phyloP scores from a whole-genome alignment of 768 basidiomycete genomes.

The Lenzites betulinus region DNA sequence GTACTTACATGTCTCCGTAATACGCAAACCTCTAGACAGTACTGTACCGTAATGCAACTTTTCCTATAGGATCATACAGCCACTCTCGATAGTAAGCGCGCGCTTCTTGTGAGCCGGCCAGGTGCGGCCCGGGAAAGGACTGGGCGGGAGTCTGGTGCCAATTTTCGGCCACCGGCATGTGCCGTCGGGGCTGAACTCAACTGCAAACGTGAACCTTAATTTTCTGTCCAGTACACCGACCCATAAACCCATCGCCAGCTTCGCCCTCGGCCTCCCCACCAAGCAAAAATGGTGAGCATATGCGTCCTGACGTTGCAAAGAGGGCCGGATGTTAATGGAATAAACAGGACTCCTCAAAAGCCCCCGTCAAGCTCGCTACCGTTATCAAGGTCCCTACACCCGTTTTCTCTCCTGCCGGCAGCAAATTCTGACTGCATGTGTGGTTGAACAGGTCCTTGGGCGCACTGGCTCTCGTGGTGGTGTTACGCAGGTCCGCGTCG shows the following conservation, averaged over 20 bases:
- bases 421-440: slow-evolving; percentile 19
- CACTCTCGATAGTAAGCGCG: too few relatives aligned
- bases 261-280: slow-evolving; percentile 30
- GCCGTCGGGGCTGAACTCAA: slow-evolving; percentile 22
- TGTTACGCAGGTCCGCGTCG: slow-evolving; percentile 98
- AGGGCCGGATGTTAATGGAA: slow-evolving; percentile 19
- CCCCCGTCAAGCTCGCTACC: slow-evolving; percentile 95
- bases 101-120: too few relatives aligned
- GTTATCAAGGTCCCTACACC: slow-evolving; percentile 73
- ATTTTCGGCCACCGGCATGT: slow-evolving; percentile 16
- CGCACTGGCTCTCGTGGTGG: slow-evolving; percentile 99
- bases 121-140: neutral
- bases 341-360: slow-evolving; percentile 79
- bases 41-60: neutral
- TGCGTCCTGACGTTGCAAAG: neutral
- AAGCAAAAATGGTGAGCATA: slow-evolving; percentile 33
- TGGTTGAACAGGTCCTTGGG: slow-evolving; percentile 77
- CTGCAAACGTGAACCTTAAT: slow-evolving; percentile 33
- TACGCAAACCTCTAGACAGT: neutral
- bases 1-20: neutral
- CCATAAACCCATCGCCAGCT: slow-evolving; percentile 29
- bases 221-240: slow-evolving; percentile 32
- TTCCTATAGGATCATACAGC: neutral
- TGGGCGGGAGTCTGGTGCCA: slow-evolving; percentile 10
- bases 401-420: neutral